These are phyloP conservation scores for Fusarium sp. DNA, from an alignment of 2,329 filamentous ascomycete species.

Conservation along the genomic window DNA sequence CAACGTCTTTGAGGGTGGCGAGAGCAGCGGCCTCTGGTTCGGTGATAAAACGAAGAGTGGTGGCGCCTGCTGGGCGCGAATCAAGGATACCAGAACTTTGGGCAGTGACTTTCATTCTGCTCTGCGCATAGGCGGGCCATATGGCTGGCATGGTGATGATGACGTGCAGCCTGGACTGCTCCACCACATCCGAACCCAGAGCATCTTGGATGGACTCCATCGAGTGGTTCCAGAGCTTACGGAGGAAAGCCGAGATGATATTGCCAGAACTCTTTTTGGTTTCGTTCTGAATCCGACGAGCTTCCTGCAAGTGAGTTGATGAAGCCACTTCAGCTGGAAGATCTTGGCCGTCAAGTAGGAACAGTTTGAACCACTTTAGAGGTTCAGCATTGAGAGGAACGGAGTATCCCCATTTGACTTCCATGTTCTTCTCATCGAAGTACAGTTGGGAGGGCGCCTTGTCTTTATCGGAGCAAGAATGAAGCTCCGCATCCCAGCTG, in stretches of 20 bases:
- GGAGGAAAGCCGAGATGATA: conserved; percentile 50
- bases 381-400: conserved; percentile 41
- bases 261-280: conserved; percentile 42
- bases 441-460: conserved; percentile 49
- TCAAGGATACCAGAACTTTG: conserved; percentile 51
- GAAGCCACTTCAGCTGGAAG: conserved; percentile 38
- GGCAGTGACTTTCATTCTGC: conserved; percentile 51
- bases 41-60: conserved; percentile 51
- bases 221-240: conserved; percentile 49
- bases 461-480: conserved; percentile 45
- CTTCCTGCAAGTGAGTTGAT: conserved; percentile 40
- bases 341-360: conserved; percentile 51
- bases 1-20: conserved; percentile 49
- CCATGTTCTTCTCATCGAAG: neutral
- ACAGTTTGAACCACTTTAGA: conserved; percentile 56
- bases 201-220: conserved; percentile 42
- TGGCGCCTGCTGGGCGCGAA: conserved; percentile 40
- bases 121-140: conserved; percentile 54
- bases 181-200: conserved; percentile 34
- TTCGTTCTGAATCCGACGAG: neutral
- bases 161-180: conserved; percentile 47
- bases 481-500: conserved; percentile 43
- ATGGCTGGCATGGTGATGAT: conserved; percentile 59
- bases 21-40: conserved; percentile 61
- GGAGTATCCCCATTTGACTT: conserved; percentile 49